Evolutionary conservation across 2,329 filamentous ascomycete species (phyloP).

Genomic region (Fusarium globosum): DNA sequence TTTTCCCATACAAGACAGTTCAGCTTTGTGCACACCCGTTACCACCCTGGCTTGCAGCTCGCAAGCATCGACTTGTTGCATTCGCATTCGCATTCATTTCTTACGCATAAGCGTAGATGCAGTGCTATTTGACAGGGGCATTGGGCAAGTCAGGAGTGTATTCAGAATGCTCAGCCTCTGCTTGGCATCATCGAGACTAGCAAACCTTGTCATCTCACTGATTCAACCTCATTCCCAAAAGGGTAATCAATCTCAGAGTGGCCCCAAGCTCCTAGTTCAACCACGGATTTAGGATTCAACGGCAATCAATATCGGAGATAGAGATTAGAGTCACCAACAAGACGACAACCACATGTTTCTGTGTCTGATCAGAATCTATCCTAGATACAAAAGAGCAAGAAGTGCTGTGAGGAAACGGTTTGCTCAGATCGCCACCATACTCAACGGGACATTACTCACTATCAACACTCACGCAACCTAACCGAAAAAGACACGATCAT

Average conservation of each 20-base stretch:
- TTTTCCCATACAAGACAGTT: neutral
- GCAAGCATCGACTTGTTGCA: neutral
- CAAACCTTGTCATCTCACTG: neutral
- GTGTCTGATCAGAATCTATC: neutral
- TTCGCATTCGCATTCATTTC: neutral
- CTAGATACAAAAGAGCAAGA: slow-evolving; percentile 9
- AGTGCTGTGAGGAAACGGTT: neutral
- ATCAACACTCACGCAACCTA: neutral
- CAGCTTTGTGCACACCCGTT: neutral
- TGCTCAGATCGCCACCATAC: neutral
- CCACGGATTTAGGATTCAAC: slow-evolving; percentile 27
- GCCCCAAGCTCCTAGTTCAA: slow-evolving; percentile 20
- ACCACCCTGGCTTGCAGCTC: neutral
- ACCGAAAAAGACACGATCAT: neutral
- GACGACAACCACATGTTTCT: neutral
- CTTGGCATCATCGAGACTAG: neutral
- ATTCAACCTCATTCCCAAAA: slow-evolving; percentile 7
- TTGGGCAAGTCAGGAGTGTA: neutral
- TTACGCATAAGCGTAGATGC: neutral
- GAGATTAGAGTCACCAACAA: neutral
- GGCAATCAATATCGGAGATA: slow-evolving; percentile 8
- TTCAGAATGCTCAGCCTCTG: neutral
- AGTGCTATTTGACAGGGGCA: neutral
- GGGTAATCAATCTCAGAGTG: slow-evolving; percentile 34
- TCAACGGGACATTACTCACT: neutral